phyloP scores from a whole-genome alignment of 768 basidiomycete species.

The Pisolithus sp. region DNA sequence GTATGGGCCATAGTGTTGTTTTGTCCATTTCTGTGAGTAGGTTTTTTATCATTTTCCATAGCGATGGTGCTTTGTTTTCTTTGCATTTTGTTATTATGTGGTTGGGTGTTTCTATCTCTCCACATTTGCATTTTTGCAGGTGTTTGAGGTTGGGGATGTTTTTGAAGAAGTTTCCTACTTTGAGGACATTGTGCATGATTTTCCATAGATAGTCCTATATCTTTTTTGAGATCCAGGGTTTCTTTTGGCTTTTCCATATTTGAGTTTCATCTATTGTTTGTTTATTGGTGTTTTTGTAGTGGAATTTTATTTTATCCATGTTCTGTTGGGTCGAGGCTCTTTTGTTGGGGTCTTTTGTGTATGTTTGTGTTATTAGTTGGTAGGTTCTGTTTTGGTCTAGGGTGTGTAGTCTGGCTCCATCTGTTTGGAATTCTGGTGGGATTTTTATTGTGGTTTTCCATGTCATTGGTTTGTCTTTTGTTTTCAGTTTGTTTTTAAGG shows the following conservation, averaged over 20 bases:
- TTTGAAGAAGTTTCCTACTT: neutral
- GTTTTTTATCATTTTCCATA: neutral
- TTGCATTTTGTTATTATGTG: neutral
- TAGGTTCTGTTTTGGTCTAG: too few relatives aligned
- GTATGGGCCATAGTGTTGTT: neutral
- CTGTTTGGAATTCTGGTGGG: too few relatives aligned
- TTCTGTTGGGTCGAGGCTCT: too few relatives aligned
- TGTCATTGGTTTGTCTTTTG: too few relatives aligned
- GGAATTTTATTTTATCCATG: too few relatives aligned
- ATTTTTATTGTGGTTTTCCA: too few relatives aligned
- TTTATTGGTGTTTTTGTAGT: too few relatives aligned
- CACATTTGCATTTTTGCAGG: neutral
- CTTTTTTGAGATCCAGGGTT: neutral
- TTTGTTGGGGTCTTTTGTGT: too few relatives aligned
- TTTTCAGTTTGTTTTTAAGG: too few relatives aligned
- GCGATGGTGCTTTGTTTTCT: neutral
- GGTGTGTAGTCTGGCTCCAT: too few relatives aligned
- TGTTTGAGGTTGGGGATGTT: neutral
- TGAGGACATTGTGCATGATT: neutral
- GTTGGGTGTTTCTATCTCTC: neutral
- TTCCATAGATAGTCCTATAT: neutral
- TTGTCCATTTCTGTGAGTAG: neutral
- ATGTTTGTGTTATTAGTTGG: too few relatives aligned
- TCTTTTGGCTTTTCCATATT: neutral
- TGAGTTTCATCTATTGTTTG: neutral